Percentiles rank a stretch among this genome's conserved stretches.
Evolutionary conservation across 2,329 filamentous ascomycete species (phyloP).

Genomic region (Alternaria burnsii): DNA sequence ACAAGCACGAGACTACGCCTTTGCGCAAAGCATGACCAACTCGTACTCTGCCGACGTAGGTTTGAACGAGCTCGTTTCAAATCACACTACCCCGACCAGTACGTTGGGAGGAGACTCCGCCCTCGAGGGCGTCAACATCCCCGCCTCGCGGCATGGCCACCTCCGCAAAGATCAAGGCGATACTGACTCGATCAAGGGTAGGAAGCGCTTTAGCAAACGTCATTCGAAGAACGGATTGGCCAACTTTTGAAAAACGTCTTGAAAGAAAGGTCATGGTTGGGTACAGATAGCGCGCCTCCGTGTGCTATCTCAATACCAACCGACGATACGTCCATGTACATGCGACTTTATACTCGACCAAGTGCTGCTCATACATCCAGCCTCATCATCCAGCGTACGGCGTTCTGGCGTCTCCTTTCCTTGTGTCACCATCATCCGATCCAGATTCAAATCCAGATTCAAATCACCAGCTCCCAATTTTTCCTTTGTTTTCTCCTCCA

Average conservation of each 20-base stretch:
- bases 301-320: constrained; percentile 15
- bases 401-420: constrained; percentile 16
- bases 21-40: constrained; percentile 73
- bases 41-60: constrained; percentile 67
- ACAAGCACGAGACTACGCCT: constrained; percentile 82
- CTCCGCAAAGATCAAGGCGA: constrained; percentile 59
- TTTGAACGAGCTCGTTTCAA: constrained; percentile 57
- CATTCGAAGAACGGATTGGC: constrained; percentile 95
- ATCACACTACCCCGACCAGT: constrained; percentile 78
- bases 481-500: constrained; percentile 6
- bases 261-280: background rate
- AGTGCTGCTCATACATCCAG: constrained; percentile 11
- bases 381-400: constrained; percentile 10
- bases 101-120: constrained; percentile 68
- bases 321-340: background rate
- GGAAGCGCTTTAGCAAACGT: constrained; percentile 83
- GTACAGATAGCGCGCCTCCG: background rate
- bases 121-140: constrained; percentile 58
- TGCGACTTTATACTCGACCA: background rate
- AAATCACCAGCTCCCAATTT: background rate
- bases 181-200: constrained; percentile 64
- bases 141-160: constrained; percentile 61
- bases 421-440: background rate
- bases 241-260: constrained; percentile 70
- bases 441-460: background rate